Evolutionary conservation across 331 rosid species (phyloP).

Genomic region (Malus hybrid): DNA sequence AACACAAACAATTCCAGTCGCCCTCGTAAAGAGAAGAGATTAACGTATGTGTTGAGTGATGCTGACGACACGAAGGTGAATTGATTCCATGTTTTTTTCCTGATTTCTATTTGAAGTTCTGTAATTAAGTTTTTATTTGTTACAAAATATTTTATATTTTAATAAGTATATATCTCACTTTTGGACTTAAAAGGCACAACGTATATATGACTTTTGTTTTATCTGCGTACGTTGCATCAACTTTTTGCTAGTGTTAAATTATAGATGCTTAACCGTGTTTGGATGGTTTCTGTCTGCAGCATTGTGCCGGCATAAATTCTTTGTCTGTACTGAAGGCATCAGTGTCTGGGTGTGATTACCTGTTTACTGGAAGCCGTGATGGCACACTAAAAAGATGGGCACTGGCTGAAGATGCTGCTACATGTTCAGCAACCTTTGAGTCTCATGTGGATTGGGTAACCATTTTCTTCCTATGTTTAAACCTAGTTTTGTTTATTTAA

Average conservation of each 20-base stretch:
- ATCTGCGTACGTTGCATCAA: not conserved
- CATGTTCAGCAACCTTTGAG: slow-evolving; percentile 89
- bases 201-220: not conserved
- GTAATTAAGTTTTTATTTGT: not conserved
- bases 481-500: not conserved
- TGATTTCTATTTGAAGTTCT: not conserved
- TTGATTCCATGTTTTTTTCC: not conserved
- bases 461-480: slow-evolving; percentile 4
- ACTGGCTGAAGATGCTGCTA: slow-evolving; percentile 54
- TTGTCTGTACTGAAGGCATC: slow-evolving; percentile 57
- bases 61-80: slow-evolving; percentile 79
- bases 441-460: slow-evolving; percentile 99
- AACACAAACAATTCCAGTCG: slow-evolving; percentile 77
- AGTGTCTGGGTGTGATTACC: slow-evolving; percentile 55
- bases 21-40: slow-evolving; percentile 91
- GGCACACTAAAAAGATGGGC: slow-evolving; percentile 93
- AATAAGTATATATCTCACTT: not conserved
- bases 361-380: slow-evolving; percentile 96
- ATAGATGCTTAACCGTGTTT: not conserved
- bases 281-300: slow-evolving; percentile 49
- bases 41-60: slow-evolving; percentile 79
- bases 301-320: slow-evolving; percentile 93
- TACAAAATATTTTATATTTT: not conserved
- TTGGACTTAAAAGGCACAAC: not conserved
- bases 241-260: not conserved